Evolutionary conservation across 2,329 filamentous ascomycete species (phyloP), one percentile per base, ranked within the genome.

Genomic region (Chrysoporthe puriensis): DNA sequence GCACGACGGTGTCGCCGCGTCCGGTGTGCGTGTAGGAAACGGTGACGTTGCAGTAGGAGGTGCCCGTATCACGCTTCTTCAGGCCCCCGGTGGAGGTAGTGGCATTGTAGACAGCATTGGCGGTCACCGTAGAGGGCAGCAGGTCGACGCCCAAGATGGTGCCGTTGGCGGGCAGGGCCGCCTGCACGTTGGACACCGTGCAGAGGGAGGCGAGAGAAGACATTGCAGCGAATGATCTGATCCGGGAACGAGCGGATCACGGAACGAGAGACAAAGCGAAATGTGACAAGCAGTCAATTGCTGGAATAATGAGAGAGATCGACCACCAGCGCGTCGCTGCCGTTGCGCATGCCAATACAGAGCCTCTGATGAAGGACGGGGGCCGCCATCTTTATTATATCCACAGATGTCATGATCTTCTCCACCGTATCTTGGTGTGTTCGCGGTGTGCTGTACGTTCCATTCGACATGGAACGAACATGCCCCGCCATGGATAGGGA

Each of bases 101-200:
- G 18, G 75, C 75, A 69, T 81, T 80, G 70, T 78, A 79, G 54
- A 82, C 75, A 2, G 75, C 67, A 48, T 70, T 77, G 1, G 80
- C 81, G 4, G 79, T 79, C 4, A 82, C 78, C 1, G 80, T 72
- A 0, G 79, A 80, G 3, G 81, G 77, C 65, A 81, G 72, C 69
- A 83, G 63, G 59, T 78, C 72, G 63, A 83, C 78, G 7, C 81
- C 80, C 7, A 78, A 70, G 2, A 82, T 70, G 40, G 78, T 80
- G 5, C 79, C 80, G 66, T 82, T 79, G 34, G 79, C 73, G 6
- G 81, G 81, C 7, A 83, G 72, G 21, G 77, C 76, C 16, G 79
- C 76, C 69, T 78, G 76, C n/a, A 83, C 77, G 66, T 82, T 79
- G 44, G 77, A 74, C 7, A 80, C 74, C 2, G 80, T 82, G 71